Base-by-base conservation (phyloP, 306 rosid genomes). In the Vicia villosa region DNA sequence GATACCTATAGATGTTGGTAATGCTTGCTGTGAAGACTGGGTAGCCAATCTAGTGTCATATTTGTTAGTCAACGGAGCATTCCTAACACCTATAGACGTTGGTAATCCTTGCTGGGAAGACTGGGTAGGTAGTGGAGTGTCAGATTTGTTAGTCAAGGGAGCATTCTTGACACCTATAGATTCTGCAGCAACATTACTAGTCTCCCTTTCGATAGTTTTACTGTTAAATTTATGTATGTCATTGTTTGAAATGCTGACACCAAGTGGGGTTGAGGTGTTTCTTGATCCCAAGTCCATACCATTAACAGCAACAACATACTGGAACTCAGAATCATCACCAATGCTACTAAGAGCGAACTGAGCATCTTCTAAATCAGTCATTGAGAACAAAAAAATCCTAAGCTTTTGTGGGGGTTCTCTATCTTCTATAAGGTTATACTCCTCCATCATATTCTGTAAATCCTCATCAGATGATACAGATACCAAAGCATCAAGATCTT, bases 401-500 rank as follows among this genome's bases (percentile, higher is more conserved):
- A 84, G 90, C 65, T 81, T 90, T 73, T 79, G 77, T 21, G 84
- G 67, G 16, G 82, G 83, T 19, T 69, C 79, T 68, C 84, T 82
- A 42, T 77, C 74, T 74, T 74, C 83, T 60, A 74, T 40, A 61
- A 72, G 72, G 47, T 45, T 70, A 56, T 81, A 90, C 74, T 90
- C 96, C 51, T 90, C 96, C 91, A 90, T 87, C 96, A 90, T 90
- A 74, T 90, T 90, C 78, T 79, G 89, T 62, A 90, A 66, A 77
- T 90, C 96, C 80, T 90, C 96, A 68, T 90, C 96, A 77, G 79
- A 84, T 17, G 94, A 81, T 62, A 90, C 91, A n/a, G 96, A 87
- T 56, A 90, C 90, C 70, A 90, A 83, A 37, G 96, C 95, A 88
- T 90, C 96, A 50, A 90, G 95, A 83, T 90, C 95, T 80, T 90